phyloP scores from a whole-genome alignment of 768 basidiomycete genomes.

The Panaeolus cyanescens region DNA sequence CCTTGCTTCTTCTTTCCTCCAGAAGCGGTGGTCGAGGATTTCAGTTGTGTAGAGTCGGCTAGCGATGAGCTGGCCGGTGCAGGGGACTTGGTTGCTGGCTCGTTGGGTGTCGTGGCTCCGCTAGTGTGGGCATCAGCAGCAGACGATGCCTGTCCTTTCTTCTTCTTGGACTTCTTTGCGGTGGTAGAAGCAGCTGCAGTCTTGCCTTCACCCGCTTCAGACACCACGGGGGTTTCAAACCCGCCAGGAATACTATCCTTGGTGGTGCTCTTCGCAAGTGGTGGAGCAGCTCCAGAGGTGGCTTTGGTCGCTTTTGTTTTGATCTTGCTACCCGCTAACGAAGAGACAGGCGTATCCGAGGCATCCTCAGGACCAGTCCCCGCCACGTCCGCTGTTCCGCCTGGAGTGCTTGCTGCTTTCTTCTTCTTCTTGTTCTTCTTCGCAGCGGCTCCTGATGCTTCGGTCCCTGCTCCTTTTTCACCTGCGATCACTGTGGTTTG shows the following conservation, averaged over 20 bases:
- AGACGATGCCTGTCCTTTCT: constrained; percentile 41
- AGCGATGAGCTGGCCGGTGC: constrained; percentile 12
- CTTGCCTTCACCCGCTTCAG: too few relatives aligned
- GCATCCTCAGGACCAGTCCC: constrained; percentile 18
- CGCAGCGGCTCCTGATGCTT: constrained; percentile 8
- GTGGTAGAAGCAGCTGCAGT: constrained; percentile 15
- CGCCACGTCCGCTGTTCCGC: constrained; percentile 16
- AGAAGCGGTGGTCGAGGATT: constrained; percentile 10
- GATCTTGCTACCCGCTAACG: constrained; percentile 20
- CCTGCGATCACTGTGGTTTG: background rate
- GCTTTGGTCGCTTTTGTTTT: constrained; percentile 50
- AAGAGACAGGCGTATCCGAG: constrained; percentile 31
- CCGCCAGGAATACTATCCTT: background rate
- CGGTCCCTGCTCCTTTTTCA: constrained; percentile 2
- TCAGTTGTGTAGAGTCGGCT: constrained; percentile 12
- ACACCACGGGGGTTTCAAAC: constrained; percentile 8
- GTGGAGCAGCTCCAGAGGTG: constrained; percentile 5
- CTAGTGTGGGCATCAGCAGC: constrained; percentile 9
- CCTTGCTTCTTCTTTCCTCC: constrained; percentile 10
- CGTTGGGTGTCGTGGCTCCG: background rate
- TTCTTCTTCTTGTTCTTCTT: constrained; percentile 27
- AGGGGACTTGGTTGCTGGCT: constrained; percentile 2
- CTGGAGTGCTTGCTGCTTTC: constrained; percentile 15
- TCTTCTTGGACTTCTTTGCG: constrained; percentile 41
- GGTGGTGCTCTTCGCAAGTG: background rate